These are phyloP conservation scores for Dendrocalamus latiflorus DNA, from an alignment of 202 grass and related monocot genomes.

Conservation along the genomic window DNA sequence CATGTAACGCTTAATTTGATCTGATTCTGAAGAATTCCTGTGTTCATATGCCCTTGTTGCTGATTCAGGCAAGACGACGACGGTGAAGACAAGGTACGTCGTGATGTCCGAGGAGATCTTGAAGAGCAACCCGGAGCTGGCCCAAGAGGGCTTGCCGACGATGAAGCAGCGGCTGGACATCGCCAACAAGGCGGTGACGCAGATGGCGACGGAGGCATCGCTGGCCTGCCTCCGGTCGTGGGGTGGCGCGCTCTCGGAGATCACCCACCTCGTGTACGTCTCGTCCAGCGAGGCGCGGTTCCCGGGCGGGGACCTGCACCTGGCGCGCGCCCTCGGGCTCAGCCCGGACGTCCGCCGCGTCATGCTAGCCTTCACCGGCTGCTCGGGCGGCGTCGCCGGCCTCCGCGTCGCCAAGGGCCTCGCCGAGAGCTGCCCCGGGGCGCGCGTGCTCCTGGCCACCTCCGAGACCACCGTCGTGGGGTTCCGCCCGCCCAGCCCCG, in stretches of 20 bases:
- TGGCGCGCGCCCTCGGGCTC: slow-evolving; percentile 61
- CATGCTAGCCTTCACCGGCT: slow-evolving; percentile 81
- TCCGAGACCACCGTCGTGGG: slow-evolving; percentile 82
- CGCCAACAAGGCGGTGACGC: slow-evolving; percentile 77
- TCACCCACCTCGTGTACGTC: slow-evolving; percentile 89
- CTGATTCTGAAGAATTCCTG: no score
- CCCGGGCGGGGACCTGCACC: slow-evolving; percentile 73
- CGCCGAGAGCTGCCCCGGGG: slow-evolving; percentile 56
- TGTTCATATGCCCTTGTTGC: background rate
- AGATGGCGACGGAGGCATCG: slow-evolving; percentile 71
- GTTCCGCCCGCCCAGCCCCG: slow-evolving; percentile 65
- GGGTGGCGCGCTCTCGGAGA: slow-evolving; percentile 44
- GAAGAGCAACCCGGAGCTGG: slow-evolving; percentile 63
- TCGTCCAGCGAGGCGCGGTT: slow-evolving; percentile 84
- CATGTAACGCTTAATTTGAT: no score
- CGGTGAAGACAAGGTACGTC: slow-evolving; percentile 80
- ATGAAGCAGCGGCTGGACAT: slow-evolving; percentile 81
- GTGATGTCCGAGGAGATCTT: no score
- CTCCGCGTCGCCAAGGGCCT: slow-evolving; percentile 82
- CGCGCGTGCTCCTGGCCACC: slow-evolving; percentile 70
- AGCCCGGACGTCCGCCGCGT: slow-evolving; percentile 64
- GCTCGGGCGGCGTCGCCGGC: slow-evolving; percentile 74
- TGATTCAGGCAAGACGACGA: slow-evolving; percentile 70
- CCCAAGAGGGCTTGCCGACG: slow-evolving; percentile 54
- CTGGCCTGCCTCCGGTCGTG: slow-evolving; percentile 42